A percentile compares a stretch with the other conserved stretches of the same genome.
Conservation (phyloP, 1,284 basidiomycete species). For the Boletellus deceptivus region DNA sequence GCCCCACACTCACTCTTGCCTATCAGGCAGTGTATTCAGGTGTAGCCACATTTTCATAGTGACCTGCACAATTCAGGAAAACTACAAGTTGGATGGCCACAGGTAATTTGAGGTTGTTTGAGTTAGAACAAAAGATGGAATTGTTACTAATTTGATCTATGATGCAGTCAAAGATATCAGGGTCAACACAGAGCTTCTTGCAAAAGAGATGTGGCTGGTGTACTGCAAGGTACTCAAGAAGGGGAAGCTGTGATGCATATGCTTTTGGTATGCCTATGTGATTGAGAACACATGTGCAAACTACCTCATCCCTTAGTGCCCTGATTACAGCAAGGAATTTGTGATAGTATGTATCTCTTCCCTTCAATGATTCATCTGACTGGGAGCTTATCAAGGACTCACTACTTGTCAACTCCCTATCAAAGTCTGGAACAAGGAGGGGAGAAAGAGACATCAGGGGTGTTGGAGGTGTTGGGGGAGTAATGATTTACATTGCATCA, state of each 20-base stretch:
- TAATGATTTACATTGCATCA: too few relatives aligned
- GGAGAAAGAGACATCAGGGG: too few relatives aligned
- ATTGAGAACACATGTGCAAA: not conserved
- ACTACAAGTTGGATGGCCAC: conserved; percentile 35
- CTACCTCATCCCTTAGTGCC: not conserved
- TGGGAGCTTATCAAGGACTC: too few relatives aligned
- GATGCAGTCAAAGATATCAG: not conserved
- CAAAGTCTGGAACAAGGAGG: too few relatives aligned
- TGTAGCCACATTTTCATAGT: not conserved
- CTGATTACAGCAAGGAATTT: not conserved
- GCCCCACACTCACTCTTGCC: conserved; percentile 22
- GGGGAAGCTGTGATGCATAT: not conserved
- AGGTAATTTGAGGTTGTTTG: conserved; percentile 30
- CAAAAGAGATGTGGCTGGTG: not conserved
- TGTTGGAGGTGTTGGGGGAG: too few relatives aligned
- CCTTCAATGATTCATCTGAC: too few relatives aligned
- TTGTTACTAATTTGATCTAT: not conserved
- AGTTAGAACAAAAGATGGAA: conserved; percentile 3
- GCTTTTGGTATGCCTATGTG: not conserved
- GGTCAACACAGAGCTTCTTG: not conserved
- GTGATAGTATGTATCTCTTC: too few relatives aligned
- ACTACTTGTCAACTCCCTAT: too few relatives aligned
- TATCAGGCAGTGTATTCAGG: conserved; percentile 27
- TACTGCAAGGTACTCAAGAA: not conserved
- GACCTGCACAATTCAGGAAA: not conserved